These are phyloP conservation scores for Bipolaris gigantea DNA, from an alignment of 2,329 filamentous ascomycete species.

Conservation along the genomic window DNA sequence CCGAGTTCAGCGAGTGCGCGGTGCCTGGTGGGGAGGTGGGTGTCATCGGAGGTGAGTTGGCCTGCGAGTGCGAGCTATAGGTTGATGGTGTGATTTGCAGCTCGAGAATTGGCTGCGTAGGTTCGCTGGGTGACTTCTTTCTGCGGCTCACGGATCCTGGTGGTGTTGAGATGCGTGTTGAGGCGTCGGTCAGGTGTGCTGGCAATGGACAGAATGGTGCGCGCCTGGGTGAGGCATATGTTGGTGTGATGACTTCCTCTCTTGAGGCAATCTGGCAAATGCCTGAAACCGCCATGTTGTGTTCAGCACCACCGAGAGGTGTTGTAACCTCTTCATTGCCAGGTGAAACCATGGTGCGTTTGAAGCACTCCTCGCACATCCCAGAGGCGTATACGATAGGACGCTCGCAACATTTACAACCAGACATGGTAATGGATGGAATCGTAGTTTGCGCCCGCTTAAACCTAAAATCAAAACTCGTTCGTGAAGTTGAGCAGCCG, in stretches of 20 bases:
- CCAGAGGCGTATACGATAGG: constrained; percentile 32
- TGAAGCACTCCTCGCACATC: constrained; percentile 38
- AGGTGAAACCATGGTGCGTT: constrained; percentile 28
- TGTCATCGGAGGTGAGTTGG: constrained; percentile 20
- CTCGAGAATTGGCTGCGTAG: constrained; percentile 34
- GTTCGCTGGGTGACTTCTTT: constrained; percentile 37
- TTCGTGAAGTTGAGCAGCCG: constrained; percentile 13
- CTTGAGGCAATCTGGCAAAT: constrained; percentile 21
- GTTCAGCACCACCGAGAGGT: constrained; percentile 27
- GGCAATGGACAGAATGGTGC: constrained; percentile 24
- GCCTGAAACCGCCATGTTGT: constrained; percentile 29
- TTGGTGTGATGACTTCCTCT: constrained; percentile 15
- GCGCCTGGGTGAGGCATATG: constrained; percentile 23
- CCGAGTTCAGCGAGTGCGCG: constrained; percentile 22
- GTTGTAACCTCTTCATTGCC: constrained; percentile 29
- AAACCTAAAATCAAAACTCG: constrained; percentile 35
- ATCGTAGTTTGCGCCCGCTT: constrained; percentile 9
- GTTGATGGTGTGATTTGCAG: constrained; percentile 31
- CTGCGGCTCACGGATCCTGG: constrained; percentile 25
- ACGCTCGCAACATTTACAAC: constrained; percentile 36
- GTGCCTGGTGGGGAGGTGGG: constrained; percentile 30
- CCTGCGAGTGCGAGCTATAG: constrained; percentile 5
- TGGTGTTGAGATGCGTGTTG: constrained; percentile 35
- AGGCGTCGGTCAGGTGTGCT: constrained; percentile 27
- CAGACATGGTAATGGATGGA: constrained; percentile 28